Conservation (phyloP, 305 asterid genomes). For the Rubia tinctorum region DNA sequence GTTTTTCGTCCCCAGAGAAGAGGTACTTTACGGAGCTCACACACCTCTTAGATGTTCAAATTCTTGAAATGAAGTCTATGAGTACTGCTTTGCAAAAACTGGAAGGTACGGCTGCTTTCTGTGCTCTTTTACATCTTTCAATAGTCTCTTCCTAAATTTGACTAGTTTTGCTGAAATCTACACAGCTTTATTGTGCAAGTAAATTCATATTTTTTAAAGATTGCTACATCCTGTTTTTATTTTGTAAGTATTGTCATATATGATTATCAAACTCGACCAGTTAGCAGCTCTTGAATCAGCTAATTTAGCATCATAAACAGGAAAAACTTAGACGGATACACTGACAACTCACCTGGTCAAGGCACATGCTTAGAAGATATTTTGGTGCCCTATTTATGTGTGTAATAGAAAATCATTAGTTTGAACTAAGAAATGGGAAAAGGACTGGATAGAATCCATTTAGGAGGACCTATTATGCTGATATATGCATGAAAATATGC, state of each 20-base stretch:
- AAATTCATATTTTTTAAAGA: not conserved
- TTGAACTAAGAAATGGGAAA: not conserved
- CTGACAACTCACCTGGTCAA: not conserved
- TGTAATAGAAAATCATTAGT: not conserved
- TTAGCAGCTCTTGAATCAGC: not conserved
- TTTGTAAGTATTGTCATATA: not conserved
- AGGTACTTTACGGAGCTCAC: constrained; percentile 81
- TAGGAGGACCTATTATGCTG: not conserved
- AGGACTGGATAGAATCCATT: not conserved
- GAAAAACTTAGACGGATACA: not conserved
- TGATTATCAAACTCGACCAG: not conserved
- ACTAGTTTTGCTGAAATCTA: not conserved
- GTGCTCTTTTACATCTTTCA: not conserved
- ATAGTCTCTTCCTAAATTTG: not conserved
- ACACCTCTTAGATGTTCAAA: constrained; percentile 63
- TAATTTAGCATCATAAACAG: not conserved
- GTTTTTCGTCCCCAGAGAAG: constrained; percentile 59
- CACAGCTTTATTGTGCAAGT: not conserved
- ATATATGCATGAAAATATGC: not conserved
- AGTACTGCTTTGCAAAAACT: constrained; percentile 60
- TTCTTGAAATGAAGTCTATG: constrained; percentile 90
- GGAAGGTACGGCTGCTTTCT: constrained; percentile 38
- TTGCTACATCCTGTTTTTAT: not conserved
- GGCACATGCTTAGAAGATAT: not conserved
- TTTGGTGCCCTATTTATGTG: not conserved